Conservation (phyloP, 2,329 filamentous ascomycete genomes). For the Botrytis medusae region DNA sequence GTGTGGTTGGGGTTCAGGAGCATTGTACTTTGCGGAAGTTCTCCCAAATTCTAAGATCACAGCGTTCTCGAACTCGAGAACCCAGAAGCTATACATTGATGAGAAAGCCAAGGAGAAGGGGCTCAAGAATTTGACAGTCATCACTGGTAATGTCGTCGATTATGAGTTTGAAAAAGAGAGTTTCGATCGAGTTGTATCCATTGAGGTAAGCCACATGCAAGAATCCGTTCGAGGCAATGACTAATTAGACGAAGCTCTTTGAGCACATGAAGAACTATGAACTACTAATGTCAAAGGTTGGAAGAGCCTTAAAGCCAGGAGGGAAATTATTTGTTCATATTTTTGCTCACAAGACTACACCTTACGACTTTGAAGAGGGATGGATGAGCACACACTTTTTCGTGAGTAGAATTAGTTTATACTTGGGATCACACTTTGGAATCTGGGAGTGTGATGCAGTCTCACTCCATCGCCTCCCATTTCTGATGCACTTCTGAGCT, state of each 20-base stretch:
- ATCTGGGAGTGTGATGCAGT: background rate
- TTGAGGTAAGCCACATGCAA: conserved; percentile 48
- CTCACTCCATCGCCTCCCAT: background rate
- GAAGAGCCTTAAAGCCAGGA: conserved; percentile 56
- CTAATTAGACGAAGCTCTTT: conserved; percentile 54
- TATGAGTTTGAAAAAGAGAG: conserved; percentile 59
- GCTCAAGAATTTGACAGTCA: conserved; percentile 59
- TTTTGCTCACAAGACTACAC: conserved; percentile 62
- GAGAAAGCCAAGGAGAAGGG: conserved; percentile 54
- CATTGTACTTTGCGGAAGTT: conserved; percentile 64
- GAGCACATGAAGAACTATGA: conserved; percentile 79
- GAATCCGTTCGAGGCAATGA: background rate
- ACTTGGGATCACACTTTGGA: background rate
- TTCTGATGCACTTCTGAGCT: background rate
- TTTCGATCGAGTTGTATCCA: conserved; percentile 66
- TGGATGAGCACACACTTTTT: conserved; percentile 78
- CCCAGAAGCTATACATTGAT: conserved; percentile 68
- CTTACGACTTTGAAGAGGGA: conserved; percentile 69
- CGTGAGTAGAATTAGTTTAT: conserved; percentile 19
- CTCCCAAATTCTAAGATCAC: conserved; percentile 62
- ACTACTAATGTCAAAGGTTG: conserved; percentile 62
- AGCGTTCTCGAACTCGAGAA: conserved; percentile 68
- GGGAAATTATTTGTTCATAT: conserved; percentile 71
- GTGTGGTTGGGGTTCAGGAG: conserved; percentile 68
- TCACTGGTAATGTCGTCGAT: conserved; percentile 66